phyloP scores from a whole-genome alignment of 1,139 yeast genomes.

The Debaryomycetaceae sp. region DNA sequence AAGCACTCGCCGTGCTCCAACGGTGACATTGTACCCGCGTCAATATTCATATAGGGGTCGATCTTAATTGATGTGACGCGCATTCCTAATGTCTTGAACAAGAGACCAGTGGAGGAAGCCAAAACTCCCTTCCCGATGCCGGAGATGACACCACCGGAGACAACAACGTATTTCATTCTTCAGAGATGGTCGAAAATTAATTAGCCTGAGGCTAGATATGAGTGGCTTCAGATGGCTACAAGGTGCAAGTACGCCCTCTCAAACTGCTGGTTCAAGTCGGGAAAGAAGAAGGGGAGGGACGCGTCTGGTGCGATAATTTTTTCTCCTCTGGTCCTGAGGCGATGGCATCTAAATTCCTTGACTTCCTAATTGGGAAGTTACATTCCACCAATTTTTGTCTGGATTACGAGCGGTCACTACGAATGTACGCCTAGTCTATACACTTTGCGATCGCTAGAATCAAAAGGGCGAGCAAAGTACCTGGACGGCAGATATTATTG shows the following conservation, averaged over 20 bases:
- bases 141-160: constrained; percentile 96
- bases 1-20: constrained; percentile 98
- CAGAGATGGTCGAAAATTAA: background rate
- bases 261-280: constrained; percentile 38
- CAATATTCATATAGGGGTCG: constrained; percentile 98
- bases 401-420: constrained; percentile 4
- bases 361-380: constrained; percentile 16
- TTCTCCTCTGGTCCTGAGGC: constrained; percentile 6
- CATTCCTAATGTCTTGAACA: constrained; percentile 85
- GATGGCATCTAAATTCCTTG: constrained; percentile 6
- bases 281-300: constrained; percentile 22
- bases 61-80: constrained; percentile 95
- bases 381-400: constrained; percentile 22
- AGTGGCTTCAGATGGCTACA: constrained; percentile 2
- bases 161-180: constrained; percentile 94
- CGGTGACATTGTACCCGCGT: constrained; percentile 99
- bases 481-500: constrained; percentile 7
- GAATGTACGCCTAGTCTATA: background rate
- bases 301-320: constrained; percentile 3
- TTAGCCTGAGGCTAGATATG: constrained; percentile 1
- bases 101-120: constrained; percentile 93
- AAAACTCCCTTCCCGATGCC: constrained; percentile 98
- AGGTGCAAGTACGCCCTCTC: constrained; percentile 31
- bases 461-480: constrained; percentile 4
- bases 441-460: background rate